A percentile compares a stretch with the other conserved stretches of the same genome.
Evolutionary conservation across 495 filamentous ascomycete genomes (phyloP).

Genomic region (Pseudomonodictys pantanalensis): DNA sequence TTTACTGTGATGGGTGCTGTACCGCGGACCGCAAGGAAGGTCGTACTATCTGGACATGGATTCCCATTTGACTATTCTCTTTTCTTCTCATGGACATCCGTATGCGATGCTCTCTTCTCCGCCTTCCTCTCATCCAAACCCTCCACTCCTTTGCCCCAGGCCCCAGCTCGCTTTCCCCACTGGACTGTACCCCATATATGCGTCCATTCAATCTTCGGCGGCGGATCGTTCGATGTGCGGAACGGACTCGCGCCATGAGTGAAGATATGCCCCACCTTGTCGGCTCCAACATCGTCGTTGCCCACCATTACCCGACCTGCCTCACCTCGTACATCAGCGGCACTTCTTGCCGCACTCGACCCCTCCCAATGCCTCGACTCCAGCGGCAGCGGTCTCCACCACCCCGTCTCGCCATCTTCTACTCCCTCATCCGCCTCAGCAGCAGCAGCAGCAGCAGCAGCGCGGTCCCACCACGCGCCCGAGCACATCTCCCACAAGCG

Average conservation of each 20-base stretch:
- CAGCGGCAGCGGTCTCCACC: constrained; percentile 62
- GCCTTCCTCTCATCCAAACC: constrained; percentile 42
- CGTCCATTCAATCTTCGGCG: constrained; percentile 48
- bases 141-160: constrained; percentile 51
- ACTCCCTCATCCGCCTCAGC: constrained; percentile 54
- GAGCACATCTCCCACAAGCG: constrained; percentile 71
- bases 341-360: not conserved
- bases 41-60: too few relatives aligned
- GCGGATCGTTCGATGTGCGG: constrained; percentile 43
- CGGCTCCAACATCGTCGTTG: not conserved
- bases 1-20: not conserved
- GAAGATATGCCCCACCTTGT: constrained; percentile 22
- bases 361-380: constrained; percentile 42
- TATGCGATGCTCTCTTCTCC: constrained; percentile 12
- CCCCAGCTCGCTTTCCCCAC: constrained; percentile 54
- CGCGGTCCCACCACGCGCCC: constrained; percentile 58
- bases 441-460: constrained; percentile 17
- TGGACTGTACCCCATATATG: constrained; percentile 55
- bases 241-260: constrained; percentile 47
- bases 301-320: not conserved
- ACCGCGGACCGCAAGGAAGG: not conserved
- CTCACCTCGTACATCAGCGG: not conserved
- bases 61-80: constrained; percentile 1
- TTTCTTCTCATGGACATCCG: not conserved
- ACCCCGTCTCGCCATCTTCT: constrained; percentile 42